Evolutionary conservation across 2,329 filamentous ascomycete species (phyloP).

Genomic region (Thermothelomyces thermophilus): DNA sequence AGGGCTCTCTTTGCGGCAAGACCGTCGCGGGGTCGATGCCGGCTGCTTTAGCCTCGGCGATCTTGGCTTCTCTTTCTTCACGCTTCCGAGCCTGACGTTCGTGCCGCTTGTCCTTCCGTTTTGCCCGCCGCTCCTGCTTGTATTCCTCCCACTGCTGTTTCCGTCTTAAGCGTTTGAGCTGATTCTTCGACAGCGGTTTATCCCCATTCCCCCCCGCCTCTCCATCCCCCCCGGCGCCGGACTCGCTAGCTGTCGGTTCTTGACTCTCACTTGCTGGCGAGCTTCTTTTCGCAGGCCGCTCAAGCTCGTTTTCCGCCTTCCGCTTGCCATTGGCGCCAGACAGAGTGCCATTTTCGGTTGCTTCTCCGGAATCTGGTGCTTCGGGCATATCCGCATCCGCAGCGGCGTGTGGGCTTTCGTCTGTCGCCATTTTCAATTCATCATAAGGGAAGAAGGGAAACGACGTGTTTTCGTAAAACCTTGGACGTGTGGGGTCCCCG

Average conservation of each 20-base stretch:
- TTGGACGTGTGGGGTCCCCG: no score
- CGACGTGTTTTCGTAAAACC: no score
- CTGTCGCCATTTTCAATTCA: slow-evolving; percentile 1
- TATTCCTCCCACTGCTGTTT: slow-evolving; percentile 70
- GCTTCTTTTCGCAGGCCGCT: slow-evolving; percentile 15
- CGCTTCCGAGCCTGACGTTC: slow-evolving; percentile 43
- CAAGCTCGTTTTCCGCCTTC: slow-evolving; percentile 23
- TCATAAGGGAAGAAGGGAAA: no score
- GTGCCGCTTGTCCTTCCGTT: slow-evolving; percentile 50
- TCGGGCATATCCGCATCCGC: slow-evolving; percentile 11
- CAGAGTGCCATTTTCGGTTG: not conserved
- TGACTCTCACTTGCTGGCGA: slow-evolving; percentile 8
- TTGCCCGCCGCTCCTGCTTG: slow-evolving; percentile 50
- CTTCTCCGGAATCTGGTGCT: no score
- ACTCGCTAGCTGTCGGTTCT: slow-evolving; percentile 1
- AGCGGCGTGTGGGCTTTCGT: not conserved
- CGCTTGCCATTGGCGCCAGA: slow-evolving; percentile 21
- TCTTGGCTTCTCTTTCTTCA: slow-evolving; percentile 42
- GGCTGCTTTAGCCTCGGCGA: slow-evolving; percentile 38
- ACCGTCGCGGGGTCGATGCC: slow-evolving; percentile 37
- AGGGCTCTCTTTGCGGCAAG: slow-evolving; percentile 25
- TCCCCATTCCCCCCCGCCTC: slow-evolving; percentile 4
- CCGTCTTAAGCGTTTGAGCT: slow-evolving; percentile 70
- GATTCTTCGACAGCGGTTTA: slow-evolving; percentile 67
- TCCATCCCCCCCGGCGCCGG: not conserved